A percentile compares a stretch with the other conserved stretches of the same genome.
These are phyloP conservation scores for Ramalina peruviana DNA, from an alignment of 495 filamentous ascomycete species.

Conservation along the genomic window DNA sequence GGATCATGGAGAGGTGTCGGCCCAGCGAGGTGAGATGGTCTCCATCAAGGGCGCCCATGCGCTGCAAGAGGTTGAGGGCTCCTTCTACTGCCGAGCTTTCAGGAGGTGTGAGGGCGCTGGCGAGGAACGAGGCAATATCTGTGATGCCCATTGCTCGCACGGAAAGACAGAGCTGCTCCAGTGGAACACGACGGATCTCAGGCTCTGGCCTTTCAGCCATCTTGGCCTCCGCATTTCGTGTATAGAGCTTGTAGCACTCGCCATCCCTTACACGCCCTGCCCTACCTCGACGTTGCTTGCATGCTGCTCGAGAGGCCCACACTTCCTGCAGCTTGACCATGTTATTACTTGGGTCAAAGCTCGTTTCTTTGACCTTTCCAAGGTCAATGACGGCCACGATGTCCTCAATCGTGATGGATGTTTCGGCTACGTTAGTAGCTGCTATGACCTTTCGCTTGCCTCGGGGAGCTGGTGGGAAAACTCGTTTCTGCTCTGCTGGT, in stretches of 20 bases:
- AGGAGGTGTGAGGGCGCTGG: conserved; percentile 77
- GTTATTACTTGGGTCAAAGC: conserved; percentile 81
- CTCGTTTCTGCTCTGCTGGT: conserved; percentile 70
- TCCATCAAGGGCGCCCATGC: conserved; percentile 80
- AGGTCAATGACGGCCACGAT: conserved; percentile 94
- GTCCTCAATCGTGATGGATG: conserved; percentile 95
- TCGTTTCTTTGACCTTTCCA: conserved; percentile 90
- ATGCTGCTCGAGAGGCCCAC: conserved; percentile 89
- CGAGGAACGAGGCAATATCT: conserved; percentile 68
- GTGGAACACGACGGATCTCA: conserved; percentile 80
- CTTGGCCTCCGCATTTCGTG: conserved; percentile 62
- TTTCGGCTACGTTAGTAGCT: conserved; percentile 94
- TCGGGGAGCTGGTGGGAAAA: conserved; percentile 61
- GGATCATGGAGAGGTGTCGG: conserved; percentile 82
- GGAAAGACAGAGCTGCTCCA: conserved; percentile 88
- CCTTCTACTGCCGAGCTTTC: conserved; percentile 72
- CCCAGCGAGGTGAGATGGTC: conserved; percentile 80
- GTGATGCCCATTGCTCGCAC: conserved; percentile 87
- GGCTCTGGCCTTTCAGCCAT: conserved; percentile 89
- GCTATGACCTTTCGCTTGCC: conserved; percentile 85
- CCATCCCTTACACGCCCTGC: conserved; percentile 86
- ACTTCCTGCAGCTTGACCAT: conserved; percentile 90
- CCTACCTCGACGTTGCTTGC: conserved; percentile 90
- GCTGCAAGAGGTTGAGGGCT: conserved; percentile 58
- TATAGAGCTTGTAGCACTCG: conserved; percentile 92